Evolutionary conservation across 2,329 filamentous ascomycete genomes (phyloP), one percentile per base, ranked within the genome.

Genomic region (Hymenoscyphus scutula): DNA sequence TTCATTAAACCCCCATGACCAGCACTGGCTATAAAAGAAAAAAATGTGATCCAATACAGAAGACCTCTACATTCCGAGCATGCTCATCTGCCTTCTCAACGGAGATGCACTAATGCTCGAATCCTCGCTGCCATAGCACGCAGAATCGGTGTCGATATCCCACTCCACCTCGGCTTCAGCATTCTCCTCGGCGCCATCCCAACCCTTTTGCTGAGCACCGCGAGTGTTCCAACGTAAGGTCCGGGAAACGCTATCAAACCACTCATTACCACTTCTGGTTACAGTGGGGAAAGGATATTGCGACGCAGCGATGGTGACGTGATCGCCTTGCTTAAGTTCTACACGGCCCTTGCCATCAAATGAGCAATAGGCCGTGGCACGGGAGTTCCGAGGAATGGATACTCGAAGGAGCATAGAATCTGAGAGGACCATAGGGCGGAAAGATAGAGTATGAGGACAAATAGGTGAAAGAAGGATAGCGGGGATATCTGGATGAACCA

Each of bases 221-320:
- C 95, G 85, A 29, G 90, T 94, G 77, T 99, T 99, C 95, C 95
- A 99, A 66, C 93, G 85, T 63, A 99, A 81, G 3, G 94, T 97
- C 64, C 94, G 86, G 59, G 91, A 92, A 56, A 99, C 92, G 72
- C 91, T 96, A 76, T 97, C 91, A 74, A 99, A 97, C 95, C 95
- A 99, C 76, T 99, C 95, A 0, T 89, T 90, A 65, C 89, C 89
- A 66, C 89, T 91, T 67, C 92, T 90, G 62, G 96, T 91, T 53
- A 99, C 94, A 0, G 95, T 98, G 2, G 95, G 95, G 79, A 99
- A 98, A 0, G 95, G 95, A 73, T 97, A 99, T 74, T 96, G 92
- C 32, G 91, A 96, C 3, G 95, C 95, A 48, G 94, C 92, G 71
- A 99, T 95, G 64, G 94, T 97, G 74, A 99, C 95, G 71, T 94